phyloP scores from a whole-genome alignment of 2,329 filamentous ascomycete genomes.

The Drechslerella stenobrocha region DNA sequence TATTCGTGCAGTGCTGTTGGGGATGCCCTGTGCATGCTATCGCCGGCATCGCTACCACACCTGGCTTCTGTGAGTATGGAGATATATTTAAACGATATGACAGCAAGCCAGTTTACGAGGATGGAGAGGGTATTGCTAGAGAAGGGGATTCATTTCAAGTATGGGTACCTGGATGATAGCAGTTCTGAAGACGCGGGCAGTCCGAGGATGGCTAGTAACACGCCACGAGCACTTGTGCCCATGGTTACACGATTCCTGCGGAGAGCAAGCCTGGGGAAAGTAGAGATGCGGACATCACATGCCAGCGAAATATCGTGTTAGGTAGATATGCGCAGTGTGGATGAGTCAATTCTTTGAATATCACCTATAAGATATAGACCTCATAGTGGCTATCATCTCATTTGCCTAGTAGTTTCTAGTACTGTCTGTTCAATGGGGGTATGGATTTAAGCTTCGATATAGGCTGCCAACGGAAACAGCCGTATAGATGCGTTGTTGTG shows the following conservation, averaged over 20 bases:
- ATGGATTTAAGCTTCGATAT: no score
- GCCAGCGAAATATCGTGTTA: no score
- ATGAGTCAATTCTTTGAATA: no score
- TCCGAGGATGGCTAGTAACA: not conserved
- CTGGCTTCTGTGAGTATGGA: slow-evolving; percentile 22
- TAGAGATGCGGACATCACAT: no score
- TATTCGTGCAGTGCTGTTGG: slow-evolving; percentile 19
- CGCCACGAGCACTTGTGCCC: not conserved
- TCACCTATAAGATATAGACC: no score
- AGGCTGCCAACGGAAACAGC: no score
- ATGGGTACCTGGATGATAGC: slow-evolving; percentile 18
- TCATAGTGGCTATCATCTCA: no score
- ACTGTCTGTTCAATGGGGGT: no score
- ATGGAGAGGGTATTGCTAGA: slow-evolving; percentile 3
- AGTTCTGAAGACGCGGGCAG: not conserved
- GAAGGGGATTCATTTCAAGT: slow-evolving; percentile 11
- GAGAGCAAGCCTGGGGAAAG: no score
- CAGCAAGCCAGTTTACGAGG: not conserved
- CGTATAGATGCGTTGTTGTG: no score
- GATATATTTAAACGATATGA: slow-evolving; percentile 17
- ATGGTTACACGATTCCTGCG: not conserved
- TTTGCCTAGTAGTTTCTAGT: no score
- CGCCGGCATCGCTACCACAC: slow-evolving; percentile 11
- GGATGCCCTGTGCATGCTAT: slow-evolving; percentile 16
- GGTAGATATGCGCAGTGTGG: no score